Evolutionary conservation across 768 basidiomycete species (phyloP).

Genomic region (Cystofilobasidium bisporidii): DNA sequence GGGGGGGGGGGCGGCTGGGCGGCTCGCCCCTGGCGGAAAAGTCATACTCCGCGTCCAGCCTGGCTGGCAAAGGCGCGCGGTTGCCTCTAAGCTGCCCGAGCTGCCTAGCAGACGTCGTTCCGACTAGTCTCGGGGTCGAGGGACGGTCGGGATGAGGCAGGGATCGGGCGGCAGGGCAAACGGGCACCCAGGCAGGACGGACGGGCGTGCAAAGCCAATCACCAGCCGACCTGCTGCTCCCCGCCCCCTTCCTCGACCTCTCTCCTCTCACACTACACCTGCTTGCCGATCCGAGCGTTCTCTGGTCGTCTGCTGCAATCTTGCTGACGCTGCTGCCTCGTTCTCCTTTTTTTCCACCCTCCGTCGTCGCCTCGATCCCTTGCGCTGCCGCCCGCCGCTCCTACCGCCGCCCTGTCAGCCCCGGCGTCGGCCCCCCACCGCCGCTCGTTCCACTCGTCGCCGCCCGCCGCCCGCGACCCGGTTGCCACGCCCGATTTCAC

Average conservation of each 20-base stretch:
- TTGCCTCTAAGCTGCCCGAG: background rate
- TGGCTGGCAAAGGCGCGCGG: background rate
- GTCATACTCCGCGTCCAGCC: background rate
- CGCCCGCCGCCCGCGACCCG: conserved; percentile 41
- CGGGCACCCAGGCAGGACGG: no score
- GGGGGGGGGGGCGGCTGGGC: background rate
- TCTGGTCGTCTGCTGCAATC: background rate
- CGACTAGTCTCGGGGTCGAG: background rate
- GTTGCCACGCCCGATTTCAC: conserved; percentile 81
- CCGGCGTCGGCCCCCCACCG: conserved; percentile 13
- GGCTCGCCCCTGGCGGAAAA: background rate
- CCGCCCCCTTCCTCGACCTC: background rate
- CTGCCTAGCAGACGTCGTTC: background rate
- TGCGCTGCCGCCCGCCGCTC: background rate
- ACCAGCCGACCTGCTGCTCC: background rate
- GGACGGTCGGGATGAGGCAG: background rate
- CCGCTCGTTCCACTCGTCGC: conserved; percentile 62
- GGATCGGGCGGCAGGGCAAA: background rate
- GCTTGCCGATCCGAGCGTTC: no score
- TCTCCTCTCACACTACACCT: no score
- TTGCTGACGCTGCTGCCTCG: no score
- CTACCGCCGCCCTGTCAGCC: background rate
- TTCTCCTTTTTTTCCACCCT: no score
- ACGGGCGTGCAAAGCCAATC: background rate
- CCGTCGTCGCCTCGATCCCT: background rate